Evolutionary conservation across 805 yeast genomes (phyloP).

Genomic region (Metschnikowia dekortorum): DNA sequence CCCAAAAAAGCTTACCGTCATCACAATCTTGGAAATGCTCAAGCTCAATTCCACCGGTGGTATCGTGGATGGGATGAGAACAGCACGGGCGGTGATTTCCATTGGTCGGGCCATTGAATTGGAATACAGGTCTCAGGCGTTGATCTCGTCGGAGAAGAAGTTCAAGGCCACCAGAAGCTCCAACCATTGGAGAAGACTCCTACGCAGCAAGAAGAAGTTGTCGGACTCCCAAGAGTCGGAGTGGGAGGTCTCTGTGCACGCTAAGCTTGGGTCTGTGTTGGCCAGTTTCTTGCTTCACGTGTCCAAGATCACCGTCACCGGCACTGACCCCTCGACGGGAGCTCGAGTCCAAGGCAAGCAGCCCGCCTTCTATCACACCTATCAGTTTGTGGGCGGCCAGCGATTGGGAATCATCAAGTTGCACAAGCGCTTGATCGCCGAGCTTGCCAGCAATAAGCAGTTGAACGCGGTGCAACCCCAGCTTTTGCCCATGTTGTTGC

Average conservation of each 20-base stretch:
- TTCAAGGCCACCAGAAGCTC: conserved; percentile 46
- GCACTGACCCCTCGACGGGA: conserved; percentile 76
- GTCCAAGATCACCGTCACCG: conserved; percentile 77
- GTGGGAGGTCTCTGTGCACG: conserved; percentile 27
- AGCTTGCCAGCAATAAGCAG: conserved; percentile 61
- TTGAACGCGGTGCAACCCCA: conserved; percentile 77
- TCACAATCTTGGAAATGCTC: conserved; percentile 77
- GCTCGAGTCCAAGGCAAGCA: conserved; percentile 63
- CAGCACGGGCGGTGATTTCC: conserved; percentile 73
- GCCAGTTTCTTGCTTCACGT: conserved; percentile 72
- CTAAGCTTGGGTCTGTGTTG: conserved; percentile 79
- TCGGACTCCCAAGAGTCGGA: conserved; percentile 13
- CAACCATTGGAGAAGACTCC: conserved; percentile 44
- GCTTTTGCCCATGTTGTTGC: conserved; percentile 83
- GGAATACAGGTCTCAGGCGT: conserved; percentile 71
- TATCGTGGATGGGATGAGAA: conserved; percentile 73
- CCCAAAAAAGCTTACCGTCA: conserved; percentile 77
- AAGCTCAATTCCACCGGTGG: conserved; percentile 74
- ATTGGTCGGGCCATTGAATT: conserved; percentile 83
- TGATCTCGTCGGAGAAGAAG: conserved; percentile 54
- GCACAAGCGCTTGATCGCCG: conserved; percentile 63
- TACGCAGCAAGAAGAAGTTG: conserved; percentile 16
- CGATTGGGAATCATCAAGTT: conserved; percentile 77
- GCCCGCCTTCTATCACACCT: conserved; percentile 88
- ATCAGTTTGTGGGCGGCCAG: conserved; percentile 74